Base-by-base conservation (phyloP, 352 stramenopile species). In the Globisporangium canariense region DNA sequence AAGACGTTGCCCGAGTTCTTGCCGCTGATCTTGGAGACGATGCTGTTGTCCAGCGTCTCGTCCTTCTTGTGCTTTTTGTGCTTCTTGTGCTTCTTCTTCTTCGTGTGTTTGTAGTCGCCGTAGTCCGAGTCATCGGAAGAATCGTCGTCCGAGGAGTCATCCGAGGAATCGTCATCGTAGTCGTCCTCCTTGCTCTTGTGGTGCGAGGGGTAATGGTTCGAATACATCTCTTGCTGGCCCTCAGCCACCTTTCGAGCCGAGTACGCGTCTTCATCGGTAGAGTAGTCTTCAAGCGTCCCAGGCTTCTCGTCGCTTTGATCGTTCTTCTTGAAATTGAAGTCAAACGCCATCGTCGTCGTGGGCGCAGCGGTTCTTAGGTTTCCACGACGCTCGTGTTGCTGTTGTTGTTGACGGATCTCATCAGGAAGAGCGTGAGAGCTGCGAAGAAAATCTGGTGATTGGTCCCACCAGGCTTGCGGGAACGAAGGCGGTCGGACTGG, bases 211-310 rank as follows among this genome's bases (percentile, higher is more conserved):
- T 8, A 8, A 8, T 36, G 32, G 8, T 1, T 11, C 36, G 36
- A 10, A 41, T 41, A 38, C 46, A 36, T 28, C 36, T 60, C n/a
- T 20, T 34, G 20, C 16, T 61, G 14, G 40, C 64, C 55, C 38
- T 77, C 57, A 25, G 45, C 9, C 14, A 5, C 10, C 14, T 13
- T 28, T 58, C 54, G 60, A 38, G 61, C 40, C 4, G 69, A 79
- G 67, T 98, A 45, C 71, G 53, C 53, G 93, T 89, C 79, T 98
- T 97, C 40, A 9, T n/a, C 8, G 5, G 11, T 43, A 28, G 5
- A 13, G 36, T 41, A 10, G 36, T 58, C 81, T 77, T 18, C 38
- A 66, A 86, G 98, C 0, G 11, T 6, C 7, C 13, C 11, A 54
- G 49, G 13, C 8, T 36, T 54, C 10, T 2, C 25, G 49, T 38